Conservation (phyloP, 1,284 basidiomycete species). For the Cystobasidium sp. region DNA sequence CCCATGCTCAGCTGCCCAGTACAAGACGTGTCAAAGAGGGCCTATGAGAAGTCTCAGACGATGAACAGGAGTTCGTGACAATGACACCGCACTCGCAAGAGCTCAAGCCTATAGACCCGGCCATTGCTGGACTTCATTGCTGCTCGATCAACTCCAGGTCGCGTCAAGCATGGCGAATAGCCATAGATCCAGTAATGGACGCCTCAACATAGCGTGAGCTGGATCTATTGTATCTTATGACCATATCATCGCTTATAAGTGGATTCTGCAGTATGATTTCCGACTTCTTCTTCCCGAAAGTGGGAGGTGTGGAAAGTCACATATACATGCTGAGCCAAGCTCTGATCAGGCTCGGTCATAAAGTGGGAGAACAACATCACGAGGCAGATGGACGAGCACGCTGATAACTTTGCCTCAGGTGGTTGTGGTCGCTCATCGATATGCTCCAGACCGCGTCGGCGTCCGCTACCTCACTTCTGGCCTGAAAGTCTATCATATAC, state of each 20-base stretch:
- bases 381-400: neutral
- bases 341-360: constrained; percentile 81
- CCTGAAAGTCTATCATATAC: constrained; percentile 94
- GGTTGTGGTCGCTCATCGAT: constrained; percentile 91
- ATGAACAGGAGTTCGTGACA: too few relatives aligned
- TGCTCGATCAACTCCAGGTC: constrained; percentile 1
- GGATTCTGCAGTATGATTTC: constrained; percentile 77
- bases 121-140: too few relatives aligned
- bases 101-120: too few relatives aligned
- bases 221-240: neutral
- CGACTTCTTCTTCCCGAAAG: constrained; percentile 94
- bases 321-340: constrained; percentile 90
- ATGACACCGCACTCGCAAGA: too few relatives aligned
- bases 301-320: constrained; percentile 96
- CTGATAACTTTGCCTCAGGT: constrained; percentile 64
- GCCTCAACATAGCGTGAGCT: constrained; percentile 37
- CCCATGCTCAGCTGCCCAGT: too few relatives aligned
- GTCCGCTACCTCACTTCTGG: constrained; percentile 81
- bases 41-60: too few relatives aligned
- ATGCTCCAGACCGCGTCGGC: constrained; percentile 80
- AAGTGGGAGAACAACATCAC: constrained; percentile 61
- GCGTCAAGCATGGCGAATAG: neutral
- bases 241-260: neutral
- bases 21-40: too few relatives aligned
- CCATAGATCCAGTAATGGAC: constrained; percentile 3